These are phyloP conservation scores for Capsicum rhomboideum DNA, from an alignment of 257 asterid genomes.

Conservation along the genomic window DNA sequence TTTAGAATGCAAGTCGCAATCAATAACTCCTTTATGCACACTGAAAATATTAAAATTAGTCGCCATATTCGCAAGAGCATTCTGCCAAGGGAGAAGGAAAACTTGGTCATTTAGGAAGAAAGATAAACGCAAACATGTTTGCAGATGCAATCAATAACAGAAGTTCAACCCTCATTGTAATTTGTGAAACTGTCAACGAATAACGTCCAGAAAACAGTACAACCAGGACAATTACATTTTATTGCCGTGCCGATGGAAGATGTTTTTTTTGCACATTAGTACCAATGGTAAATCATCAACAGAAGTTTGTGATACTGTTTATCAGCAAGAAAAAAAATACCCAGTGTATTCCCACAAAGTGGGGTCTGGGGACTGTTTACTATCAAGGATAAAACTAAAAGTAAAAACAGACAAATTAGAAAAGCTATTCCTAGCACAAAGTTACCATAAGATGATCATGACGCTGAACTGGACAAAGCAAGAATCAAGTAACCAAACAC, in stretches of 20 bases:
- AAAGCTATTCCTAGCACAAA: no score
- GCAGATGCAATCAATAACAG: not conserved
- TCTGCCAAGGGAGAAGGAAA: not conserved
- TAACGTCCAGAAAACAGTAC: not conserved
- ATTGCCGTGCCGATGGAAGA: not conserved
- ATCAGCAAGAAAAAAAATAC: no score
- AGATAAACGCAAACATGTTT: not conserved
- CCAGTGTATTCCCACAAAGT: no score
- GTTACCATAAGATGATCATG: no score
- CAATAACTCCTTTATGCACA: not conserved
- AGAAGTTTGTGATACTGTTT: not conserved
- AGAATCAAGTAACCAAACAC: not conserved
- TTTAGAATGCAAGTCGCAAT: not conserved
- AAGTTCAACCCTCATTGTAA: not conserved
- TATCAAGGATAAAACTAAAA: not conserved
- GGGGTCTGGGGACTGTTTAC: no score
- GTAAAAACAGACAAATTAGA: no score
- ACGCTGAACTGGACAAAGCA: not conserved
- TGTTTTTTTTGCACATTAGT: not conserved
- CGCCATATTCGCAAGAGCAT: not conserved
- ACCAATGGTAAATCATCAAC: not conserved
- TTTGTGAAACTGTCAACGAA: not conserved
- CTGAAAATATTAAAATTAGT: not conserved
- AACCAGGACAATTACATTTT: not conserved
- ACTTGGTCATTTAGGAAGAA: not conserved